These are phyloP conservation scores for Caryocar brasiliense DNA, from an alignment of 441 rosid genomes.

Conservation along the genomic window DNA sequence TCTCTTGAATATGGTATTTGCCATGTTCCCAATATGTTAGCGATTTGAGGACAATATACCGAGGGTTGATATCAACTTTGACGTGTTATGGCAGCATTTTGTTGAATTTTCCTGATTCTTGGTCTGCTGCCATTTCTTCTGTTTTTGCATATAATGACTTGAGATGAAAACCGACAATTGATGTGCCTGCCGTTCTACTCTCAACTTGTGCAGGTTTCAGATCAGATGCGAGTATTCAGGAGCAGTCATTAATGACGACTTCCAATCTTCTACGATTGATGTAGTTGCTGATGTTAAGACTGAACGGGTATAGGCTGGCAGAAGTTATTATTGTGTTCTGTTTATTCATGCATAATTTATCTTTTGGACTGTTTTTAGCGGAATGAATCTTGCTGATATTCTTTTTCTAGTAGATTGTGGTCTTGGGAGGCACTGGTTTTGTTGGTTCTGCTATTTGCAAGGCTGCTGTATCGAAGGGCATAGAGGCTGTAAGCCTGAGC, in stretches of 20 bases:
- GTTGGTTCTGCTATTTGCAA: slow-evolving; percentile 92
- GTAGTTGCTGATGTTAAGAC: slow-evolving; percentile 69
- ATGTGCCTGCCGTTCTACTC: slow-evolving; percentile 1
- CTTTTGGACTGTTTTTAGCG: not conserved
- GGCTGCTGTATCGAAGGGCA: slow-evolving; percentile 74
- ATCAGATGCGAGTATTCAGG: slow-evolving; percentile 56
- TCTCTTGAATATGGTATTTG: too few relatives aligned
- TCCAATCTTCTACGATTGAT: slow-evolving; percentile 49
- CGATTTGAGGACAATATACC: too few relatives aligned
- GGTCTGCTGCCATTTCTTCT: not conserved
- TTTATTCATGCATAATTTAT: not conserved
- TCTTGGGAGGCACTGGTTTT: slow-evolving; percentile 83
- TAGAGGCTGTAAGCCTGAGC: slow-evolving; percentile 76
- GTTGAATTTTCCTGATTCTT: too few relatives aligned
- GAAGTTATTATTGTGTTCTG: not conserved
- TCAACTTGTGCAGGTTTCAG: slow-evolving; percentile 42
- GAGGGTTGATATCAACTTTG: too few relatives aligned
- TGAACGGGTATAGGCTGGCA: slow-evolving; percentile 42
- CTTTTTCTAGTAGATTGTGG: slow-evolving; percentile 56
- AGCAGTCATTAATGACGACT: slow-evolving; percentile 31
- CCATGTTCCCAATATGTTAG: too few relatives aligned
- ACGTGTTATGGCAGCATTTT: too few relatives aligned
- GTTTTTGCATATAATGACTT: not conserved
- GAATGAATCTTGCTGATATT: not conserved
- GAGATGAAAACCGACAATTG: slow-evolving; percentile 1